Evolutionary conservation across 192 early-diverging fungal species (phyloP).

Genomic region (Coemansia reversa): DNA sequence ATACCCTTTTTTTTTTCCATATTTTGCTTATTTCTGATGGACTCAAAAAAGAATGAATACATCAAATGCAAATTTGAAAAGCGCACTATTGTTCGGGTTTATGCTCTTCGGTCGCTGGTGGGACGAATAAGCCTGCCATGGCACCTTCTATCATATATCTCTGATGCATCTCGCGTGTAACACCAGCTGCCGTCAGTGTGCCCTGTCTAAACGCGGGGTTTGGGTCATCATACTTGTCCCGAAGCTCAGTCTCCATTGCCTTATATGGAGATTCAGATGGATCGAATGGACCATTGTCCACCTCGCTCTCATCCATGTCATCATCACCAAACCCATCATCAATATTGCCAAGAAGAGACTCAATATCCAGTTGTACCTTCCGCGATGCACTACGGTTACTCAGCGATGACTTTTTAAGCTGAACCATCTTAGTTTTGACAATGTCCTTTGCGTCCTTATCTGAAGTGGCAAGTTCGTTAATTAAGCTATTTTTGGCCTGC

Average conservation of each 20-base stretch:
- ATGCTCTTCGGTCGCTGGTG: slow-evolving; percentile 4
- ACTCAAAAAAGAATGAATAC: neutral
- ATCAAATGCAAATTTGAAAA: neutral
- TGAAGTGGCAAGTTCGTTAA: slow-evolving; percentile 65
- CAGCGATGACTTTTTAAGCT: slow-evolving; percentile 50
- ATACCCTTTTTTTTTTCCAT: neutral
- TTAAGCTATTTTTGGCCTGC: slow-evolving; percentile 65
- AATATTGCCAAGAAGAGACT: slow-evolving; percentile 23
- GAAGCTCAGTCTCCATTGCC: slow-evolving; percentile 29
- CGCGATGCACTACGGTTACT: slow-evolving; percentile 25
- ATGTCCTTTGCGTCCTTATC: slow-evolving; percentile 52
- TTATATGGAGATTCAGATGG: slow-evolving; percentile 49
- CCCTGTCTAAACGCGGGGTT: slow-evolving; percentile 40
- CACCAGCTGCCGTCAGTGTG: slow-evolving; percentile 42
- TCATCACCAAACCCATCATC: slow-evolving; percentile 28
- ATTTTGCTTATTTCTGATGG: neutral
- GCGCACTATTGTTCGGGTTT: neutral
- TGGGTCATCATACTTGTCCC: slow-evolving; percentile 38
- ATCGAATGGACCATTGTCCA: slow-evolving; percentile 32
- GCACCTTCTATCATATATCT: slow-evolving; percentile 49
- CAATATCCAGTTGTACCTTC: slow-evolving; percentile 33
- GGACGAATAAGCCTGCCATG: slow-evolving; percentile 46
- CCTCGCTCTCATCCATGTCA: slow-evolving; percentile 21
- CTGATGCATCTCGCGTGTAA: slow-evolving; percentile 53
- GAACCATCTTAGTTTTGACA: slow-evolving; percentile 36